Percentiles rank a stretch among this genome's conserved stretches.
Evolutionary conservation across 2,329 filamentous ascomycete genomes (phyloP).

Genomic region (Fusarium keratoplasticum): DNA sequence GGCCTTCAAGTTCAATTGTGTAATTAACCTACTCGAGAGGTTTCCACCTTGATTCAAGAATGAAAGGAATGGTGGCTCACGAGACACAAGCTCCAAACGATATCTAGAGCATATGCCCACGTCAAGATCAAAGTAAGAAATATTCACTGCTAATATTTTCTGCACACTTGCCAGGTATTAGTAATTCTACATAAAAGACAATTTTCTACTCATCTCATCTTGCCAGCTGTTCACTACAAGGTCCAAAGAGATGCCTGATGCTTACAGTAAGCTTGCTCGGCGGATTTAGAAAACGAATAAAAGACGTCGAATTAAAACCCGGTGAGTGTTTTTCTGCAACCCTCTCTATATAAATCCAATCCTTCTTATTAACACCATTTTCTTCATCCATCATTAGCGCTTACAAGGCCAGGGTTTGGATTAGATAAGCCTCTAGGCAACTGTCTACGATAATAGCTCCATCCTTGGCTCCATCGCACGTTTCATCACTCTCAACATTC

Average conservation of each 20-base stretch:
- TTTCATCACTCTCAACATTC: neutral
- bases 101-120: neutral
- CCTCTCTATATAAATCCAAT: neutral
- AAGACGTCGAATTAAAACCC: neutral
- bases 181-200: neutral
- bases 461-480: neutral
- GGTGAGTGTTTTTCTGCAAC: neutral
- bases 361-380: neutral
- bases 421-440: neutral
- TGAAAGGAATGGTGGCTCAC: neutral
- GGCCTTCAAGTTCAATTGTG: neutral
- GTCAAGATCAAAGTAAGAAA: neutral
- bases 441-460: neutral
- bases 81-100: neutral
- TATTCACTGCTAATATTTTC: neutral
- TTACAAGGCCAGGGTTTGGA: neutral
- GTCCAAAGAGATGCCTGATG: neutral
- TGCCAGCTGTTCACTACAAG: neutral
- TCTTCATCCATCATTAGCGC: neutral
- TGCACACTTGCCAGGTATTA: neutral
- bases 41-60: neutral
- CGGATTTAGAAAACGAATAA: neutral
- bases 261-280: neutral
- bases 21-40: neutral
- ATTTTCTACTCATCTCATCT: neutral